Percentiles rank a stretch among this genome's conserved stretches.
These are phyloP conservation scores for Penicillium malachiteum DNA, from an alignment of 495 filamentous ascomycete species.

Conservation along the genomic window DNA sequence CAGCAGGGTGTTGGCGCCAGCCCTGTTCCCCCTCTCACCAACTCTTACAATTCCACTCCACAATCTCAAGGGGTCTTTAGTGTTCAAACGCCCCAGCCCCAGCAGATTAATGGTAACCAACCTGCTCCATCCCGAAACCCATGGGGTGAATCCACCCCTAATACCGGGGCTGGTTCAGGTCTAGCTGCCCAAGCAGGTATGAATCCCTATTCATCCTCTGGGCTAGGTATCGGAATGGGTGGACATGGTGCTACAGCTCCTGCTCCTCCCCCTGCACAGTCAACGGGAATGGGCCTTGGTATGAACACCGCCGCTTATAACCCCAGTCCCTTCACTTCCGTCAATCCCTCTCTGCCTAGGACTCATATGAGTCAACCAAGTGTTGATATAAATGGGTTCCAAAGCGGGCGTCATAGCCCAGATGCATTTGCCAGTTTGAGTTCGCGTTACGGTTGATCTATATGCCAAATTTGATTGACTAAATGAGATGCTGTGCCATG, in stretches of 20 bases:
- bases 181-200: conserved; percentile 27
- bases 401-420: conserved; percentile 83
- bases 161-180: conserved; percentile 17
- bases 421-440: conserved; percentile 97
- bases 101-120: conserved; percentile 30
- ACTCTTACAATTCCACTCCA: conserved; percentile 22
- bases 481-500: neutral
- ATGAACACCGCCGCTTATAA: conserved; percentile 6
- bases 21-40: conserved; percentile 22
- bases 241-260: conserved; percentile 11
- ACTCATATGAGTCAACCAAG: conserved; percentile 85
- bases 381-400: conserved; percentile 73
- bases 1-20: conserved; percentile 20
- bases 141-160: conserved; percentile 13
- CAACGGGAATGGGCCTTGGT: conserved; percentile 14
- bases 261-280: conserved; percentile 14
- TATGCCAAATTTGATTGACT: neutral
- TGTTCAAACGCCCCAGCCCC: conserved; percentile 32
- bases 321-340: conserved; percentile 3
- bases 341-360: conserved; percentile 18
- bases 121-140: conserved; percentile 39
- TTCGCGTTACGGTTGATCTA: conserved; percentile 46
- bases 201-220: conserved; percentile 14
- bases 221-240: conserved; percentile 22
- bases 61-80: conserved; percentile 26